phyloP scores from a whole-genome alignment of 129 eudicot genomes.

The Mikania micrantha region DNA sequence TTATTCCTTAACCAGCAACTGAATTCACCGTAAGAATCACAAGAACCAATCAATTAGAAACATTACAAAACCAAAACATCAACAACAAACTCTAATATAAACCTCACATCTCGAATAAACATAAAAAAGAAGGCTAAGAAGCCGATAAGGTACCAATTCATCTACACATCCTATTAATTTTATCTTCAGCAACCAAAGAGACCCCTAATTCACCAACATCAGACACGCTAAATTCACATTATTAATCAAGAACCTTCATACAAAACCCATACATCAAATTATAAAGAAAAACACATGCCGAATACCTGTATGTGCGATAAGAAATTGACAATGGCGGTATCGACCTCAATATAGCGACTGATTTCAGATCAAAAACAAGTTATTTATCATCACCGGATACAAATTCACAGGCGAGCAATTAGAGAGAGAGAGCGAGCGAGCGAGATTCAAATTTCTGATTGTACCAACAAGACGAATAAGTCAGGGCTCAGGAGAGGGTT shows the following conservation, averaged over 20 bases:
- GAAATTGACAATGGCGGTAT: background rate
- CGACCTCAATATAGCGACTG: constrained; percentile 11
- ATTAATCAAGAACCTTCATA: background rate
- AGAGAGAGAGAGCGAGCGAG: constrained; percentile 7
- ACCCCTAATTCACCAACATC: constrained; percentile 7
- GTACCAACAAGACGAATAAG: background rate
- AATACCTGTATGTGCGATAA: constrained; percentile 5
- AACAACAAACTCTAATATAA: background rate
- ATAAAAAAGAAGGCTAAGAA: background rate
- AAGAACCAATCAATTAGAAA: background rate
- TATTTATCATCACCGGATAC: background rate
- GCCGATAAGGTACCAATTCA: background rate
- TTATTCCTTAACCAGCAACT: background rate
- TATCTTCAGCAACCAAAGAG: background rate
- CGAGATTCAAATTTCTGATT: constrained; percentile 24
- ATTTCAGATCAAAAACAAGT: constrained; percentile 9
- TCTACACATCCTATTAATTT: background rate
- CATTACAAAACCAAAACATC: background rate
- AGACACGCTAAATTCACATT: background rate
- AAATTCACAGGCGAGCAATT: too few species aligned
- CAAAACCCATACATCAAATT: constrained; percentile 1
- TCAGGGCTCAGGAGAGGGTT: background rate
- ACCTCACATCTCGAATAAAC: background rate
- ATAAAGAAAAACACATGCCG: background rate
- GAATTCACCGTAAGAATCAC: background rate